Evolutionary conservation across 495 filamentous ascomycete genomes (phyloP), one percentile per base, ranked within the genome.

Genomic region (Trichoderma virens): DNA sequence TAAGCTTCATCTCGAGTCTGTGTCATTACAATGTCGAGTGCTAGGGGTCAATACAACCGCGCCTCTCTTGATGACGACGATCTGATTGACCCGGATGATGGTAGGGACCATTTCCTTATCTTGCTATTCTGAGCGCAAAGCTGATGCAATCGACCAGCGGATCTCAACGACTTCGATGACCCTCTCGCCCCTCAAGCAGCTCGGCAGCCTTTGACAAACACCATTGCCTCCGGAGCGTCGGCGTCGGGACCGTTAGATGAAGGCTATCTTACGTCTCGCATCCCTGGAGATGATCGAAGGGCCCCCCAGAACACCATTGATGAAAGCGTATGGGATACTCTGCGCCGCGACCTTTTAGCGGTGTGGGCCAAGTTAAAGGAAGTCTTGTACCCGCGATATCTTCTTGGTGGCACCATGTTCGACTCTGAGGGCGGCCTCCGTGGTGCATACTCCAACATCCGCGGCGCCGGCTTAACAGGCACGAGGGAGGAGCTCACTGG

Each of bases 361-460:
- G 91, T 98, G 30, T 98, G 94, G 92, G 87, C 89, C 76, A 97
- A 97, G 82, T 91, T 98, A 90, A 86, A 88, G 75, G 93, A 95
- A 77, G 94, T 98, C n/a, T 85, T 98, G 60, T 98, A 90, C 76
- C 94, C 94, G 3, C 93, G 94, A 71, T 97, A 97, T 79, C 80
- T 97, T 59, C 87, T 98, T 66, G 91, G 90, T 32, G 87, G 89
- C 60, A 87, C 86, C 38, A 89, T 90, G 73, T 84, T 86, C 47
- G 85, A 85, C 59, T 84, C 79, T 62, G 84, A 84, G 2, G 77
- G 74, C 60, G 73, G 73, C 25, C 66, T 84, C 9, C 78, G 82
- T n/a, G 81, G 80, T 59, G 80, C 80, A 0, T 84, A 83, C 67
- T 77, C 77, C 16, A 78, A 74, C 63, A 69, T 85, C 59, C 71